Evolutionary conservation across 345 rosid genomes (phyloP).

Genomic region (Aquilaria malaccensis): DNA sequence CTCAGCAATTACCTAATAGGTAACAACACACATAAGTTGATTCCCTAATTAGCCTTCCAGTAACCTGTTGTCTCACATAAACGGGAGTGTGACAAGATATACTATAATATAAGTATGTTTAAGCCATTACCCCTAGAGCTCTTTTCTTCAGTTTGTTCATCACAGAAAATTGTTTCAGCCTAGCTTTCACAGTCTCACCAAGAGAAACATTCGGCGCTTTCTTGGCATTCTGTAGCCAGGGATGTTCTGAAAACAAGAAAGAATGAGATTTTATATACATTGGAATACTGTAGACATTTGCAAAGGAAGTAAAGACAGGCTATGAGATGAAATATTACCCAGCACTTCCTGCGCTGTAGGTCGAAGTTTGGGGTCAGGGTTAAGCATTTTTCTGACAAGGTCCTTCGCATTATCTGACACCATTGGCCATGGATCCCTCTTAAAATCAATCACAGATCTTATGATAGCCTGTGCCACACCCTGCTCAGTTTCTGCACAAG

Average conservation of each 20-base stretch:
- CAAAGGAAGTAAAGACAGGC: neutral
- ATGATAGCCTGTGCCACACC: constrained; percentile 94
- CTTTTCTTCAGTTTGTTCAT: constrained; percentile 93
- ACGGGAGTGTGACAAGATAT: too few relatives aligned
- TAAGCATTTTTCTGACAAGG: constrained; percentile 84
- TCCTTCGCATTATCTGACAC: constrained; percentile 88
- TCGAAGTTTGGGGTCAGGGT: constrained; percentile 63
- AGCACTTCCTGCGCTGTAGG: constrained; percentile 81
- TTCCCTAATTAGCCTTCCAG: neutral
- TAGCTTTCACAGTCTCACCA: constrained; percentile 85
- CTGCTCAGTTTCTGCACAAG: constrained; percentile 73
- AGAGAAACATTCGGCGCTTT: constrained; percentile 76
- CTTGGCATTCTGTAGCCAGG: constrained; percentile 76
- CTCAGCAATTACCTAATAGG: constrained; percentile 68
- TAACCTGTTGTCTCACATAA: too few relatives aligned
- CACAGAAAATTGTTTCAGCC: constrained; percentile 77
- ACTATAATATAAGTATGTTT: neutral
- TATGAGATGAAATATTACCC: constrained; percentile 29
- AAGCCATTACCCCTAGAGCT: constrained; percentile 53
- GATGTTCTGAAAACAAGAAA: constrained; percentile 45
- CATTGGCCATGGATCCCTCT: constrained; percentile 94
- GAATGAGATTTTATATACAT: neutral
- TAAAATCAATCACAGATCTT: constrained; percentile 68
- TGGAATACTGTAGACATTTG: neutral
- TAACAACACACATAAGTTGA: neutral